phyloP scores from a whole-genome alignment of 495 filamentous ascomycete species.

The Extremus antarcticus region DNA sequence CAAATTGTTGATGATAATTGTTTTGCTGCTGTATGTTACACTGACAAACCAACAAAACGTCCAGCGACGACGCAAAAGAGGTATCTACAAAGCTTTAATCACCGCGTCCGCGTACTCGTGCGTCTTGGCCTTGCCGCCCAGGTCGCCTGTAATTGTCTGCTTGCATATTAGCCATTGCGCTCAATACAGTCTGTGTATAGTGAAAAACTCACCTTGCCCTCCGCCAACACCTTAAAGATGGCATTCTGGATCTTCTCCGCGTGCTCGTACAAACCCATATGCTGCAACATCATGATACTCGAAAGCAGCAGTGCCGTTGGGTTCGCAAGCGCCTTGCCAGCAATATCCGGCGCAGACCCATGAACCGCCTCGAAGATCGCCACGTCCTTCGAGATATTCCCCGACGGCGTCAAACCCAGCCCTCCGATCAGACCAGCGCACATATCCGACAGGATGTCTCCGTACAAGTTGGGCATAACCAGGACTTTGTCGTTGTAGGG shows the following conservation, averaged over 20 bases:
- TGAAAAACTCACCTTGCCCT: conserved; percentile 65
- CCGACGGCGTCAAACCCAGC: conserved; percentile 90
- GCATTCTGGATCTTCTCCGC: conserved; percentile 84
- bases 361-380: conserved; percentile 99
- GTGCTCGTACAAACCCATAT: conserved; percentile 83
- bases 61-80: too few relatives aligned
- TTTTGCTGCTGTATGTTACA: background rate
- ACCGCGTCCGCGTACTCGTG: conserved; percentile 78
- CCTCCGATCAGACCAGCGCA: conserved; percentile 97
- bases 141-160: conserved; percentile 76
- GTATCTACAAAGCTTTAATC: conserved; percentile 14
- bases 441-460: conserved; percentile 99
- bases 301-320: conserved; percentile 84
- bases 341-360: conserved; percentile 95
- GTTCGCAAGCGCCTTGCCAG: conserved; percentile 89
- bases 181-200: background rate
- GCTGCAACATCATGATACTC: conserved; percentile 98
- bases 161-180: conserved; percentile 11
- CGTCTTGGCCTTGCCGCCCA: conserved; percentile 90
- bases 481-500: conserved; percentile 99
- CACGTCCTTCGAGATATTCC: conserved; percentile 98
- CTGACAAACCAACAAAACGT: background rate
- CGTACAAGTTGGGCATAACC: conserved; percentile 99
- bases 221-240: conserved; percentile 83
- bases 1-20: too few relatives aligned